Evolutionary conservation across 2,329 filamentous ascomycete genomes (phyloP), one percentile per base, ranked within the genome.

Genomic region (Alternaria postmessia): DNA sequence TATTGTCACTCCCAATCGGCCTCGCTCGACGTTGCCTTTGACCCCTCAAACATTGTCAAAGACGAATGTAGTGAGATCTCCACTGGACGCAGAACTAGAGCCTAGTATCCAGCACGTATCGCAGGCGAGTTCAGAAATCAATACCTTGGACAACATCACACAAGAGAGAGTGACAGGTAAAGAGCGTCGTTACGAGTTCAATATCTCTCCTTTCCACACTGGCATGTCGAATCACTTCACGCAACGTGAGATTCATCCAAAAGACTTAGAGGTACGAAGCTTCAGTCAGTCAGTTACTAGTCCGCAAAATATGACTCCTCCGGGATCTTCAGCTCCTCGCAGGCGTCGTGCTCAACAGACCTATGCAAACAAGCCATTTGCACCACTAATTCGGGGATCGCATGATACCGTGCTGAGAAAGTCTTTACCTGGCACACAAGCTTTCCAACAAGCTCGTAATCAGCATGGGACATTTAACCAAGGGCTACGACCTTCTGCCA

Each of bases 321-420:
- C 38, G 4, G 26, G 20, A 41, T 41, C n/a, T 11, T 18, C 57
- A 32, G 24, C 49, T 46, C 53, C 34, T n/a, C 7, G 34, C 9
- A 53, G 8, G 11, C 54, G 55, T 24, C 44, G 34, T 3, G 65
- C 59, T 5, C 60, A 46, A 22, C 51, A 43, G n/a, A 8, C 41
- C 8, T 20, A 43, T 20, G 49, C 61, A 18, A 75, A 75, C 46
- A 75, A 70, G 41, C 68, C 75, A 2, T 78, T 77, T 51, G 61
- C 71, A 5, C 65, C 68, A 26, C 75, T 73, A 26, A 46, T 68
- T 24, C 58, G 52, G 41, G 32, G 47, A 11, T 42, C 42, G 5
- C 47, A 64, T n/a, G 65, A 70, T 14, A 60, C 51, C 8, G 73
- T 70, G 66, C 70, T 74, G 26, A 63, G 70, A 11, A 62, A 69